Evolutionary conservation across 371 early-diverging fungal species (phyloP).

Genomic region (Apophysomyces variabilis): DNA sequence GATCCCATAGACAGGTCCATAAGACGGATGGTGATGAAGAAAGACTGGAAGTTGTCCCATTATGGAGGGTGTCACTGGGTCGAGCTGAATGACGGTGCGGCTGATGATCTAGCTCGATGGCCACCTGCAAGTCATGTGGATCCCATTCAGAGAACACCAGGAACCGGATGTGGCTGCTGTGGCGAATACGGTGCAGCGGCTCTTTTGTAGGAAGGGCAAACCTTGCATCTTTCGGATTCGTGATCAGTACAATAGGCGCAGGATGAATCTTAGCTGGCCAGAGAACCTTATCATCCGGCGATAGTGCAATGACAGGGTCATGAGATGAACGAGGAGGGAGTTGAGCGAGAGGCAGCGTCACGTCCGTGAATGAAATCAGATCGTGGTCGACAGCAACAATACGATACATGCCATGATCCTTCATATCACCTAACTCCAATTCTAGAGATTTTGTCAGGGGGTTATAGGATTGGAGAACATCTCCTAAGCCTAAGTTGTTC

Average conservation of each 20-base stretch:
- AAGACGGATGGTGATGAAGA: slow-evolving; percentile 60
- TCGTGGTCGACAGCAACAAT: slow-evolving; percentile 90
- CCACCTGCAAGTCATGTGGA: slow-evolving; percentile 40
- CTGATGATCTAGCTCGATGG: slow-evolving; percentile 53
- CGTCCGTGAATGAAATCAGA: slow-evolving; percentile 81
- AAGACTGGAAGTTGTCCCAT: no score
- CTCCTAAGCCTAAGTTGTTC: slow-evolving; percentile 58
- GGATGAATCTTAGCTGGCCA: slow-evolving; percentile 36
- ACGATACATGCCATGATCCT: slow-evolving; percentile 80
- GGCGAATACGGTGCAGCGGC: slow-evolving; percentile 63
- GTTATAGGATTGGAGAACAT: slow-evolving; percentile 67
- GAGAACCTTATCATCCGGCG: slow-evolving; percentile 21
- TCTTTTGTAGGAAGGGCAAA: slow-evolving; percentile 76
- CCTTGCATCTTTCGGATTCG: slow-evolving; percentile 88
- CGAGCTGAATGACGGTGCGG: slow-evolving; percentile 39
- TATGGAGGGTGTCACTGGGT: slow-evolving; percentile 15
- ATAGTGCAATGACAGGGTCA: slow-evolving; percentile 15
- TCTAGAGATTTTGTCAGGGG: slow-evolving; percentile 69
- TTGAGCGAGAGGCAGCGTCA: slow-evolving; percentile 57
- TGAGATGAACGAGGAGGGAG: slow-evolving; percentile 46
- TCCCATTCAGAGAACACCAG: slow-evolving; percentile 62
- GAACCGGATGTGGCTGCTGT: slow-evolving; percentile 76
- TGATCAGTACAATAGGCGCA: slow-evolving; percentile 83
- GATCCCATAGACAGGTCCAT: slow-evolving; percentile 76
- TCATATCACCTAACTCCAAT: slow-evolving; percentile 89